A percentile compares a stretch with the other conserved stretches of the same genome.
phyloP scores from a whole-genome alignment of 1,139 yeast genomes.

The Pneumocystis carinii region DNA sequence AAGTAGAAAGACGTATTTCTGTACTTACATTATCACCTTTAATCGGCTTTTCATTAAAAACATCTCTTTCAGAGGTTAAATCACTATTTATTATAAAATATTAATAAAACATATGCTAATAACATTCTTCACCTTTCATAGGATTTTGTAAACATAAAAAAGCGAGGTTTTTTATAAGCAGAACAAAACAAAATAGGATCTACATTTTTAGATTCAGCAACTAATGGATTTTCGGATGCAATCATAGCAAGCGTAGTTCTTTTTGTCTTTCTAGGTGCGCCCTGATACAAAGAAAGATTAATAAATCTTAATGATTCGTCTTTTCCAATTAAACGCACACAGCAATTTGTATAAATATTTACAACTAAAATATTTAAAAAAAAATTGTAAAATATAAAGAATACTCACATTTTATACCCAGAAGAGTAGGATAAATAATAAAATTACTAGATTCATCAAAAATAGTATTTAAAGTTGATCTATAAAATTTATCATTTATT shows the following conservation, averaged over 20 bases:
- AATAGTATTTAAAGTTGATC: slow-evolving; percentile 15
- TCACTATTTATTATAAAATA: slow-evolving; percentile 10
- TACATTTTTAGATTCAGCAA: slow-evolving; percentile 23
- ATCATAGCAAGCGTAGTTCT: slow-evolving; percentile 27
- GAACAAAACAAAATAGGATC: slow-evolving; percentile 29
- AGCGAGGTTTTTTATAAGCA: slow-evolving; percentile 22
- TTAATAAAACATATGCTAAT: slow-evolving; percentile 6
- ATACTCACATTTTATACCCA: slow-evolving; percentile 24
- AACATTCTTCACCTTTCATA: slow-evolving; percentile 7
- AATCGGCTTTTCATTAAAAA: slow-evolving; percentile 18
- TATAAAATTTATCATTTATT: slow-evolving; percentile 12
- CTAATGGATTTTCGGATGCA: slow-evolving; percentile 28
- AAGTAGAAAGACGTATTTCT: slow-evolving; percentile 3
- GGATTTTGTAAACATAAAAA: slow-evolving; percentile 25
- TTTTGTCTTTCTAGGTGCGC: slow-evolving; percentile 19
- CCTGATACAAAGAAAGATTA: slow-evolving; percentile 24
- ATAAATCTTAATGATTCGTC: slow-evolving; percentile 24
- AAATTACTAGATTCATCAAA: slow-evolving; percentile 29
- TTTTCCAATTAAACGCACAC: slow-evolving; percentile 24
- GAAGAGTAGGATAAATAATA: slow-evolving; percentile 24
- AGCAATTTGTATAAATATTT: slow-evolving; percentile 23
- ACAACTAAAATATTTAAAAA: slow-evolving; percentile 15
- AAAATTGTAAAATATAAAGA: not conserved
- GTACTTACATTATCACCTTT: slow-evolving; percentile 15
- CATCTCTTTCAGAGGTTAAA: slow-evolving; percentile 17